Evolutionary conservation across 2,329 filamentous ascomycete species (phyloP).

Genomic region (Stemphylium vesicarium): DNA sequence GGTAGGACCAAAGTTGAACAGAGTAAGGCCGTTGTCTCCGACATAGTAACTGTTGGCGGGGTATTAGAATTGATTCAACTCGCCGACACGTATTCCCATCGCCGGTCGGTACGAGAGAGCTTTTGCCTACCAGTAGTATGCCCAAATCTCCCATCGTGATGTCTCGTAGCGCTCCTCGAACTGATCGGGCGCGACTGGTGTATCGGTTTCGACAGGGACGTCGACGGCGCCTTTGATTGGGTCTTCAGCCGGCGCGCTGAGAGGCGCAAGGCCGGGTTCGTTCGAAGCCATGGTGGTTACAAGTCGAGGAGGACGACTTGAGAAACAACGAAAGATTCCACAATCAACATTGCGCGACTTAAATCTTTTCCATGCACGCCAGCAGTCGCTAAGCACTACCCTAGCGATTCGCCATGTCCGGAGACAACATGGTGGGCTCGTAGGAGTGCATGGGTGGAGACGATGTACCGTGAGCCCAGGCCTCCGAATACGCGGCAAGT

Average conservation of each 20-base stretch:
- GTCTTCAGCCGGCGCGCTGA: constrained; percentile 28
- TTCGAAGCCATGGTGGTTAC: constrained; percentile 24
- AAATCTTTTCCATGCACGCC: constrained; percentile 9
- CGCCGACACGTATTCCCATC: not conserved
- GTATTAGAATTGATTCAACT: constrained; percentile 4
- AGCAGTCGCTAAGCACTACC: constrained; percentile 13
- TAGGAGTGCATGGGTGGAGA: constrained; percentile 1
- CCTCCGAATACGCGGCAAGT: constrained; percentile 1
- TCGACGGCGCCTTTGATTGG: constrained; percentile 27
- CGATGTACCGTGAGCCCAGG: constrained; percentile 3
- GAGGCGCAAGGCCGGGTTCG: constrained; percentile 31
- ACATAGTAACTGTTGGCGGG: constrained; percentile 62
- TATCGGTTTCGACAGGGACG: constrained; percentile 42
- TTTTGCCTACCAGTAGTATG: constrained; percentile 57
- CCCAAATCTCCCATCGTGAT: constrained; percentile 62
- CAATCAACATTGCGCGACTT: not conserved
- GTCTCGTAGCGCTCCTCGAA: constrained; percentile 62
- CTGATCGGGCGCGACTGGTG: constrained; percentile 60
- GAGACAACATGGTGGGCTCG: constrained; percentile 10
- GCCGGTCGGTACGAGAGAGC: not conserved
- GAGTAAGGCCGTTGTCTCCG: constrained; percentile 67
- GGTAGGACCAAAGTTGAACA: constrained; percentile 59
- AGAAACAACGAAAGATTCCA: not conserved
- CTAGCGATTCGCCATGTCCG: constrained; percentile 14
- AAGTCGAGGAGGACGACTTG: not conserved